phyloP scores from a whole-genome alignment of 306 rosid genomes.

The Carpinus viminea region DNA sequence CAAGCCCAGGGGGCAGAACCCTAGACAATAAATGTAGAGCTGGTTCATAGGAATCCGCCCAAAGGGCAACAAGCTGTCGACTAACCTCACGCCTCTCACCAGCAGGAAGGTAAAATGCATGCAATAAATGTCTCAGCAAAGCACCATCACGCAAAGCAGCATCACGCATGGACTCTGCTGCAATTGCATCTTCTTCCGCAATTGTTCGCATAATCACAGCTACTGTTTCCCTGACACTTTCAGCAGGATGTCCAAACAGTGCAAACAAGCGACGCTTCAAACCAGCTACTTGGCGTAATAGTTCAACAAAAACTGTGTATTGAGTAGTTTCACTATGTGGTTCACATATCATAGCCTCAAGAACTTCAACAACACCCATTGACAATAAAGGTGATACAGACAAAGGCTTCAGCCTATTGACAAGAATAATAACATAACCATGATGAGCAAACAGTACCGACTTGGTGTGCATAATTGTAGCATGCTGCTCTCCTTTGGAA shows the following conservation, averaged over 20 bases:
- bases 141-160: slow-evolving; percentile 99
- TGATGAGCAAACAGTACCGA: slow-evolving; percentile 91
- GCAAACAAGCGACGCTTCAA: slow-evolving; percentile 97
- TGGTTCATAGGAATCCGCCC: slow-evolving; percentile 99
- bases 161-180: slow-evolving; percentile 99
- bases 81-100: slow-evolving; percentile 97
- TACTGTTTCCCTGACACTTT: slow-evolving; percentile 91
- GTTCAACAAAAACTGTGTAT: slow-evolving; percentile 86
- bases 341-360: slow-evolving; percentile 98
- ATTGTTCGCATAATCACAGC: slow-evolving; percentile 98
- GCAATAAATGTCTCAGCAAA: slow-evolving; percentile 84
- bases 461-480: slow-evolving; percentile 93
- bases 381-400: slow-evolving; percentile 91
- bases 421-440: slow-evolving; percentile 73
- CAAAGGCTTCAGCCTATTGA: slow-evolving; percentile 88
- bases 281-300: slow-evolving; percentile 98
- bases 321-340: slow-evolving; percentile 99
- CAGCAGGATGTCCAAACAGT: slow-evolving; percentile 98
- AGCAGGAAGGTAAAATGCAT: slow-evolving; percentile 86
- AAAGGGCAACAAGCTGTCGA: slow-evolving; percentile 96
- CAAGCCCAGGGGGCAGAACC: slow-evolving; percentile 97
- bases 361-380: slow-evolving; percentile 96
- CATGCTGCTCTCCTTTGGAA: slow-evolving; percentile 97
- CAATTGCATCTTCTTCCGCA: slow-evolving; percentile 99
- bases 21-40: slow-evolving; percentile 88